These are phyloP conservation scores for Cinnamomum micranthum DNA, from an alignment of 164 flowering plant species.

Conservation along the genomic window DNA sequence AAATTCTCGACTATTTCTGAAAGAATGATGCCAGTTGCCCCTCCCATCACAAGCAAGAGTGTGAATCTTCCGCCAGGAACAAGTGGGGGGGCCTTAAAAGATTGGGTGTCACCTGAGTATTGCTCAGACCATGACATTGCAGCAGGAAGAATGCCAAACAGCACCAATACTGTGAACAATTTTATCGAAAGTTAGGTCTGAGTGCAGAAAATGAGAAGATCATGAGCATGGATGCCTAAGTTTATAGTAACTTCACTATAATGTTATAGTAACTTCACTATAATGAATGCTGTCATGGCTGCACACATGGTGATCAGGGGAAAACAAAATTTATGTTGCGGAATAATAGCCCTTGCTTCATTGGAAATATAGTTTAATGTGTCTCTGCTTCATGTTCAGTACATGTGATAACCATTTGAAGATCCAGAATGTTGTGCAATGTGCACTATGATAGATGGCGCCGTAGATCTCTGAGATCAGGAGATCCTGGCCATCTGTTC, in stretches of 20 bases:
- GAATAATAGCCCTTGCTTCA: not conserved
- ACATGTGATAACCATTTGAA: not conserved
- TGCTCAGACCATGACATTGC: conserved; percentile 97
- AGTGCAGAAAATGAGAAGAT: not conserved
- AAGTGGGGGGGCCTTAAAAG: conserved; percentile 36
- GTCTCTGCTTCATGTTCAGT: not conserved
- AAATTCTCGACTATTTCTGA: conserved; percentile 59
- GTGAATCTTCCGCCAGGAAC: conserved; percentile 84
- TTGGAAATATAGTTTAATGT: no score
- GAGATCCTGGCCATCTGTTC: not conserved
- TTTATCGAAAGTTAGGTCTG: not conserved
- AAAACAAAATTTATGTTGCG: not conserved
- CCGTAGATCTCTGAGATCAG: not conserved
- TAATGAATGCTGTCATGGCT: not conserved
- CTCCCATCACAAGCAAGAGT: conserved; percentile 61
- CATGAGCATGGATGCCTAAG: not conserved
- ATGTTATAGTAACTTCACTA: not conserved
- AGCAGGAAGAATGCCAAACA: conserved; percentile 93
- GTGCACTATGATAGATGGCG: not conserved
- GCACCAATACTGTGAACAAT: conserved; percentile 54
- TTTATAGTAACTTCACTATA: not conserved
- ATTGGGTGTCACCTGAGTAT: conserved; percentile 36
- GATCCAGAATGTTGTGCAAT: not conserved
- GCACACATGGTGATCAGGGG: not conserved
- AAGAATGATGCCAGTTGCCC: conserved; percentile 57